phyloP scores from a whole-genome alignment of 345 rosid genomes.

The Streptanthus diversifolius region DNA sequence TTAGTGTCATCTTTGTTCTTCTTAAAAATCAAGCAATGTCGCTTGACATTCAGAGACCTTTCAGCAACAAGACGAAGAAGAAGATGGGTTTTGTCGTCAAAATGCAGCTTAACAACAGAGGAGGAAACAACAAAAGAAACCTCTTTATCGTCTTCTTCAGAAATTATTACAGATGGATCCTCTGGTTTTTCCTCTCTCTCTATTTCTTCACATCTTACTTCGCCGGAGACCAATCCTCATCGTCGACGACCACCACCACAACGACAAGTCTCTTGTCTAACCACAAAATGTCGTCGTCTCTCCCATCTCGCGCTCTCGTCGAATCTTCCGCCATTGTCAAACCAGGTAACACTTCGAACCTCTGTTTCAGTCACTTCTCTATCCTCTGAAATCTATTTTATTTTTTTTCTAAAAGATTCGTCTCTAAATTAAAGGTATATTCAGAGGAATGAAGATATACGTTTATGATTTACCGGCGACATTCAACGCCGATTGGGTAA shows the following conservation, averaged over 20 bases:
- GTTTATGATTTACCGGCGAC: slow-evolving; percentile 72
- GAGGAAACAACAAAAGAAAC: slow-evolving; percentile 43
- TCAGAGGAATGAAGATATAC: slow-evolving; percentile 69
- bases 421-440: slow-evolving; percentile 26
- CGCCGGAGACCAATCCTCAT: slow-evolving; percentile 49
- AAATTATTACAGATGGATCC: slow-evolving; percentile 72
- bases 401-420: background rate
- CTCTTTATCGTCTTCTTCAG: slow-evolving; percentile 43
- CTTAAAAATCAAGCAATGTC: slow-evolving; percentile 21
- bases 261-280: slow-evolving; percentile 37
- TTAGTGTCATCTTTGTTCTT: slow-evolving; percentile 41
- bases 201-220: slow-evolving; percentile 68
- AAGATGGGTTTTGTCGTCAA: slow-evolving; percentile 52
- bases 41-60: slow-evolving; percentile 28
- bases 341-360: slow-evolving; percentile 33
- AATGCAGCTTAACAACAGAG: slow-evolving; percentile 51
- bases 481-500: slow-evolving; percentile 75
- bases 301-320: slow-evolving; percentile 67
- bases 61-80: slow-evolving; percentile 26
- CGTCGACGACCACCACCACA: slow-evolving; percentile 19
- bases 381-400: background rate
- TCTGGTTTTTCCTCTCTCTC: slow-evolving; percentile 69
- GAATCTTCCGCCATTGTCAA: slow-evolving; percentile 45
- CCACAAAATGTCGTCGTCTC: slow-evolving; percentile 43
- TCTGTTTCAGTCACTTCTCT: background rate